Conservation (phyloP, 2,329 filamentous ascomycete genomes). For the Arthrobotrys pseudoclavata region DNA sequence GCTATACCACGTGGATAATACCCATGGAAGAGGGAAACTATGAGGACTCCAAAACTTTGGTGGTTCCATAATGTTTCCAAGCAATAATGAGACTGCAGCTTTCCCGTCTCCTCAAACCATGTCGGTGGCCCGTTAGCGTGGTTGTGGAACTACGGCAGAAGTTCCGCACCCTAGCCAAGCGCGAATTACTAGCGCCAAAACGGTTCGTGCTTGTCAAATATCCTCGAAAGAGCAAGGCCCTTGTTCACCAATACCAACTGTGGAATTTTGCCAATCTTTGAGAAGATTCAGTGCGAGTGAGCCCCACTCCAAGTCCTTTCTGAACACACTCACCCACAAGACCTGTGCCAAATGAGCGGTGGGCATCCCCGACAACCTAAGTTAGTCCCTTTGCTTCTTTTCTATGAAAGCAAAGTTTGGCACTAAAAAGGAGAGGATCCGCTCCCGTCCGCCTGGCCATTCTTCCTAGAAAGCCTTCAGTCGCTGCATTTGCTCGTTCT, state of each 20-base stretch:
- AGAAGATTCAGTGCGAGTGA: constrained; percentile 24
- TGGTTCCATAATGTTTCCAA: constrained; percentile 25
- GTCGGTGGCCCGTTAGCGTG: constrained; percentile 41
- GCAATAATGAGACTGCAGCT: constrained; percentile 33
- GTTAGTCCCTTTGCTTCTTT: constrained; percentile 40
- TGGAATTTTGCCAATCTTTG: constrained; percentile 40
- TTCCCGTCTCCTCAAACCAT: constrained; percentile 35
- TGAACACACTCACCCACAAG: constrained; percentile 45
- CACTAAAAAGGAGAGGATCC: constrained; percentile 60
- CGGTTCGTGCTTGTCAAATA: constrained; percentile 27
- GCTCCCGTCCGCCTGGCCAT: constrained; percentile 55
- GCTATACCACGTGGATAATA: constrained; percentile 19
- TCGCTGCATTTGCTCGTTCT: constrained; percentile 19
- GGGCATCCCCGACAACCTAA: constrained; percentile 32
- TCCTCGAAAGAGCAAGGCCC: constrained; percentile 23
- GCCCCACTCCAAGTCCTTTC: constrained; percentile 39
- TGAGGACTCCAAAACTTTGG: constrained; percentile 1
- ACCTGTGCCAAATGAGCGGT: constrained; percentile 40
- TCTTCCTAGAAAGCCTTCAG: constrained; percentile 42
- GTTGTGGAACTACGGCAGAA: constrained; percentile 52
- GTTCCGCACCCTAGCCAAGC: constrained; percentile 50
- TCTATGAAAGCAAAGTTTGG: constrained; percentile 41
- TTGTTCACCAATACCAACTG: constrained; percentile 23
- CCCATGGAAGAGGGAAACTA: not conserved
- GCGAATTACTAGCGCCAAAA: constrained; percentile 39